These are phyloP conservation scores for Brassica rapa DNA, from an alignment of 345 rosid species.

Conservation along the genomic window DNA sequence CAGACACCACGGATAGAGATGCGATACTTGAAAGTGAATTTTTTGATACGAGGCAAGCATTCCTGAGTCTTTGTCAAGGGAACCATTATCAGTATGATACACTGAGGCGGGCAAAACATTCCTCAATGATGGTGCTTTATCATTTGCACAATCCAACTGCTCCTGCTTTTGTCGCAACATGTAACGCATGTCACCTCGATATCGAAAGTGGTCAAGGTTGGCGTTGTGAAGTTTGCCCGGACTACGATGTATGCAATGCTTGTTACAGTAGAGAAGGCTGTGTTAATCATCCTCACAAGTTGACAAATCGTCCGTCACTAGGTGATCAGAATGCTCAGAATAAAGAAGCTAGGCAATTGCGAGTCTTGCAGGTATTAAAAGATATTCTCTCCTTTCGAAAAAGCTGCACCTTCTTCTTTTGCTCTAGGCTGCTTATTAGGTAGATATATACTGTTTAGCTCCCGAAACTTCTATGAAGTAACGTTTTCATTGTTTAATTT, in stretches of 20 bases:
- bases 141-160: conserved; percentile 99
- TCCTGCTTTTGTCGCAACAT: conserved; percentile 95
- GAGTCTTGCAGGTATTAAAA: conserved; percentile 72
- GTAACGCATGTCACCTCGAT: conserved; percentile 82
- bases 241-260: conserved; percentile 87
- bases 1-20: conserved; percentile 88
- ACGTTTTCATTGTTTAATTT: conserved; percentile 22
- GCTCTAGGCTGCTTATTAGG: conserved; percentile 2
- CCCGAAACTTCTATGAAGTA: conserved; percentile 1
- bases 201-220: conserved; percentile 99
- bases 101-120: conserved; percentile 95
- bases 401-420: conserved; percentile 5
- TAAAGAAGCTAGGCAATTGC: conserved; percentile 89
- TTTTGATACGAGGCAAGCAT: conserved; percentile 97
- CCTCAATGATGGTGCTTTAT: conserved; percentile 99
- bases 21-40: conserved; percentile 98
- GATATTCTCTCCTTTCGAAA: neutral
- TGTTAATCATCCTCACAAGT: conserved; percentile 90
- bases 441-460: neutral
- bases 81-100: conserved; percentile 99
- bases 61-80: conserved; percentile 97
- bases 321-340: conserved; percentile 97
- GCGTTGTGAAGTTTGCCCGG: conserved; percentile 97
- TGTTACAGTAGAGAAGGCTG: conserved; percentile 84
- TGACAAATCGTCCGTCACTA: conserved; percentile 84